These are phyloP conservation scores for Geotrichum klebahnii DNA, from an alignment of 1,139 yeast genomes.

Conservation along the genomic window DNA sequence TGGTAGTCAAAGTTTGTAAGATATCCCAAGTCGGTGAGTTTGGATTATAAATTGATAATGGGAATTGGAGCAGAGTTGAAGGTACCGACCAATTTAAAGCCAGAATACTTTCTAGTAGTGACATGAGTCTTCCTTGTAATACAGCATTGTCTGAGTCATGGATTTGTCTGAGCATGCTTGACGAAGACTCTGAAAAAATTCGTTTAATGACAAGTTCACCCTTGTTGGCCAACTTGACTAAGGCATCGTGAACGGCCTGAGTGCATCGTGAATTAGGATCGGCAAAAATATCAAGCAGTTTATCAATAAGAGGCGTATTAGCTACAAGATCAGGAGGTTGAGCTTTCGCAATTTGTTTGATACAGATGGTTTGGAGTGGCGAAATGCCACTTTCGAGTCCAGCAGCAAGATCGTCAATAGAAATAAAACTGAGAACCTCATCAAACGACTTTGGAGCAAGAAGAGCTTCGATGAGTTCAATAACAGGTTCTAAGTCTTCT, in stretches of 20 bases:
- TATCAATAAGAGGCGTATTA: slow-evolving; percentile 26
- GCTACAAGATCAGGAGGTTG: slow-evolving; percentile 28
- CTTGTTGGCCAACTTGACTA: slow-evolving; percentile 22
- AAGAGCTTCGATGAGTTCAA: slow-evolving; percentile 27
- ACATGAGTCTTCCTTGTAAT: slow-evolving; percentile 29
- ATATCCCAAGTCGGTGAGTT: slow-evolving; percentile 20
- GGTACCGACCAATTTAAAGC: slow-evolving; percentile 25
- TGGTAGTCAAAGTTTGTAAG: slow-evolving; percentile 24
- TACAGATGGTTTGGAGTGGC: slow-evolving; percentile 27
- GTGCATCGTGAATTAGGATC: slow-evolving; percentile 14
- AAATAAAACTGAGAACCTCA: slow-evolving; percentile 25
- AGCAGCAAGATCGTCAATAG: slow-evolving; percentile 26
- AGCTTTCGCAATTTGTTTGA: slow-evolving; percentile 26
- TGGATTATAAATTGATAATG: slow-evolving; percentile 12
- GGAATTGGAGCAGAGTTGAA: slow-evolving; percentile 22
- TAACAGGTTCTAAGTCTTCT: slow-evolving; percentile 24
- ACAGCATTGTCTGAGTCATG: slow-evolving; percentile 22
- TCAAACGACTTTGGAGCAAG: slow-evolving; percentile 26
- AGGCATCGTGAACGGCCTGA: slow-evolving; percentile 21
- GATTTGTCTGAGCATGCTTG: slow-evolving; percentile 21
- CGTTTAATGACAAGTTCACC: slow-evolving; percentile 31
- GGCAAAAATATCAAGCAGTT: slow-evolving; percentile 24
- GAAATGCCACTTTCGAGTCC: slow-evolving; percentile 27
- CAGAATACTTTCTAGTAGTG: slow-evolving; percentile 25
- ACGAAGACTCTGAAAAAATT: slow-evolving; percentile 27